Evolutionary conservation across 2,329 filamentous ascomycete genomes (phyloP).

Genomic region (Clonostachys rosea): DNA sequence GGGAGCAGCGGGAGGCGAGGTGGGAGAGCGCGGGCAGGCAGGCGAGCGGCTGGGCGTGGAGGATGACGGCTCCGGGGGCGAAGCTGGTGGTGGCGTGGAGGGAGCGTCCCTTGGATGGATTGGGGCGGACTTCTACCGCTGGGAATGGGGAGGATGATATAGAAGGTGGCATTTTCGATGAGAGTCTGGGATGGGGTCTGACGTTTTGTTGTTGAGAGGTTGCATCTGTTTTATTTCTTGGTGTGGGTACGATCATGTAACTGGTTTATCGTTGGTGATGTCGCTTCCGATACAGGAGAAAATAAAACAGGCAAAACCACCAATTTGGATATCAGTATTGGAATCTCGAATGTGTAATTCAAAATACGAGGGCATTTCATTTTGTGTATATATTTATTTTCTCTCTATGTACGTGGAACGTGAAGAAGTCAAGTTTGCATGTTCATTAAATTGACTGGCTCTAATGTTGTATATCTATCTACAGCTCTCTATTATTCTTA

Average conservation of each 20-base stretch:
- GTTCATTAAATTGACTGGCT: too few species aligned
- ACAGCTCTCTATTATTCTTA: constrained; percentile 21
- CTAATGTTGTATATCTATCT: constrained; percentile 18
- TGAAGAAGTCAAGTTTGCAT: too few species aligned
- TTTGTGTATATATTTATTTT: neutral
- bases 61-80: constrained; percentile 38
- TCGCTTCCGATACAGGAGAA: too few species aligned
- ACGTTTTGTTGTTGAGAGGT: neutral
- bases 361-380: too few species aligned
- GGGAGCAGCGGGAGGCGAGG: constrained; percentile 37
- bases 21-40: constrained; percentile 40
- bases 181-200: neutral
- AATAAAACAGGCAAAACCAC: too few species aligned
- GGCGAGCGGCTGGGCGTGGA: constrained; percentile 35
- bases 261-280: too few species aligned
- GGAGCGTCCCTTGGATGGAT: constrained; percentile 34
- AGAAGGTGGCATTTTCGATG: neutral
- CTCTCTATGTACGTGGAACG: neutral
- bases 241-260: too few species aligned
- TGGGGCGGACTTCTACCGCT: constrained; percentile 11
- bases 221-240: too few species aligned
- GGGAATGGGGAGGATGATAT: neutral
- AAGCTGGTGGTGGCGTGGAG: constrained; percentile 37
- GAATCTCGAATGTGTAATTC: too few species aligned
- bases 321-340: too few species aligned